A percentile compares a stretch with the other conserved stretches of the same genome.
These are phyloP conservation scores for Odontarrhena argentea DNA, from an alignment of 345 rosid species.

Conservation along the genomic window DNA sequence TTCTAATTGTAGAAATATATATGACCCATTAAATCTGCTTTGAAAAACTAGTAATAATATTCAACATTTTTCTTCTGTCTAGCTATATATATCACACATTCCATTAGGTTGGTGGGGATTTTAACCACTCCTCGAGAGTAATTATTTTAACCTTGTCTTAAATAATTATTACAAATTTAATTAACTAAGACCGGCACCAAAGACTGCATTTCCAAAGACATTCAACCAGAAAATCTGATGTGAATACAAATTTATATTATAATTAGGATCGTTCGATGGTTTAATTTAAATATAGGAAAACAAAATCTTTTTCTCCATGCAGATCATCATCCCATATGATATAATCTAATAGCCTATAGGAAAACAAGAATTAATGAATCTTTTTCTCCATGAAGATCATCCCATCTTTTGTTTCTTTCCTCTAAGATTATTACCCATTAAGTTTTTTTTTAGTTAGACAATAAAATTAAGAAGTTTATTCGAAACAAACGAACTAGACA, in stretches of 20 bases:
- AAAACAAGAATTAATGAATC: not conserved
- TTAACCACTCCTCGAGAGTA: conserved; percentile 41
- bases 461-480: conserved; percentile 15
- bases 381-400: not conserved
- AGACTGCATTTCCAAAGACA: conserved; percentile 10
- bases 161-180: not conserved
- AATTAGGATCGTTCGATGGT: conserved; percentile 1
- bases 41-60: not conserved
- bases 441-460: no score
- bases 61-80: not conserved
- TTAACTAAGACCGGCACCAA: conserved; percentile 1
- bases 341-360: not conserved
- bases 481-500: not conserved
- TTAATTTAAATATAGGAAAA: no score
- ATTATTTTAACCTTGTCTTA: conserved; percentile 30
- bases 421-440: not conserved
- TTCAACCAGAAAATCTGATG: conserved; percentile 21
- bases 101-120: conserved; percentile 39
- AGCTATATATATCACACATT: conserved; percentile 18
- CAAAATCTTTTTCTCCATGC: no score
- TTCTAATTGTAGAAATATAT: conserved; percentile 3
- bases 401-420: conserved; percentile 4
- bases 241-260: not conserved
- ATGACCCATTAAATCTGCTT: conserved; percentile 27
- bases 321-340: no score